Evolutionary conservation across 805 yeast species (phyloP).

Genomic region (Candida patagonica): DNA sequence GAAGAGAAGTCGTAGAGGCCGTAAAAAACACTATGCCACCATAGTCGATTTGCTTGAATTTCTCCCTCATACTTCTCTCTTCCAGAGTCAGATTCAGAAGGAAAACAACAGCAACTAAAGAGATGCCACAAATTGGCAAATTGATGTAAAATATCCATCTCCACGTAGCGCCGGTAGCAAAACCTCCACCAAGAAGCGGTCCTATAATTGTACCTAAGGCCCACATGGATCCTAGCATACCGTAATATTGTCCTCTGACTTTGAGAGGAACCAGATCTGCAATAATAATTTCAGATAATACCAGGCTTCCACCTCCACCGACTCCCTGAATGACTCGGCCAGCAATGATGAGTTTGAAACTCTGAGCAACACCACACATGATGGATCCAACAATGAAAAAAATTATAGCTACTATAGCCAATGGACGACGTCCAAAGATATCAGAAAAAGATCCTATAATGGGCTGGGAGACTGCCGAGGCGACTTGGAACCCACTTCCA

Average conservation of each 20-base stretch:
- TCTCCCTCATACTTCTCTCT: conserved; percentile 30
- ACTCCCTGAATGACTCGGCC: conserved; percentile 55
- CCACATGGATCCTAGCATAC: conserved; percentile 28
- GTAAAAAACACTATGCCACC: conserved; percentile 38
- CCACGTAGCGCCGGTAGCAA: conserved; percentile 52
- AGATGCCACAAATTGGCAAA: conserved; percentile 53
- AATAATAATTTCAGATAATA: conserved; percentile 43
- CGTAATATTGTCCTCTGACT: conserved; percentile 50
- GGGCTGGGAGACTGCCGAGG: conserved; percentile 16
- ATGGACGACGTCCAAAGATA: conserved; percentile 35
- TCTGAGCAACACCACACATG: conserved; percentile 43
- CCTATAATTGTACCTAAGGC: conserved; percentile 33
- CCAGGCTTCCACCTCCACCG: conserved; percentile 45
- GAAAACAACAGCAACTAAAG: conserved; percentile 31
- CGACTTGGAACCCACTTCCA: conserved; percentile 22
- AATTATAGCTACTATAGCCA: conserved; percentile 39
- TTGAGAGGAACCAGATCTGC: conserved; percentile 46
- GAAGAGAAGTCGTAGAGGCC: conserved; percentile 36
- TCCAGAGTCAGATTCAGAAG: conserved; percentile 43
- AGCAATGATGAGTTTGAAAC: conserved; percentile 55
- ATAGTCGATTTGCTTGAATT: conserved; percentile 40
- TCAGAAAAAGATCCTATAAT: conserved; percentile 11
- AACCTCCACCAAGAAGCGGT: conserved; percentile 60
- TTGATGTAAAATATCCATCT: conserved; percentile 71
- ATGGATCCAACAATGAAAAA: conserved; percentile 57